phyloP scores from a whole-genome alignment of 2,329 filamentous ascomycete genomes.

The Kalmusia sp. region DNA sequence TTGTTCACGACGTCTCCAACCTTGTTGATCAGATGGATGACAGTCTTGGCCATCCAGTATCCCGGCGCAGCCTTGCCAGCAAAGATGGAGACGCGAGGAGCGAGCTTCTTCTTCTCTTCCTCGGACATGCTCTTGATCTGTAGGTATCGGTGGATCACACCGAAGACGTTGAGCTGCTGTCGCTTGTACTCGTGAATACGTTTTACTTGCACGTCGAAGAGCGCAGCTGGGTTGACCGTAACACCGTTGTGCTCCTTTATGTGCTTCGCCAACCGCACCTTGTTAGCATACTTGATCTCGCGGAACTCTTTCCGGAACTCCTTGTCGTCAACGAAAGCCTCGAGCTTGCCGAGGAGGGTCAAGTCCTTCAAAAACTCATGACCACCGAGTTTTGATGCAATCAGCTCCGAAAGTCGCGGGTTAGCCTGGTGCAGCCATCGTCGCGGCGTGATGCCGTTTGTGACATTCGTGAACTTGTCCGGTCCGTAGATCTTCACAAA shows the following conservation, averaged over 20 bases:
- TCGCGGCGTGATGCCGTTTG: conserved; percentile 95
- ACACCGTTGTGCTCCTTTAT: conserved; percentile 84
- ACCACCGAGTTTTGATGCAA: conserved; percentile 85
- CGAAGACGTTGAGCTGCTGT: conserved; percentile 98
- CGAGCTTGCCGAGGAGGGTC: conserved; percentile 83
- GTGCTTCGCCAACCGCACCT: conserved; percentile 87
- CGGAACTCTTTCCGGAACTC: conserved; percentile 93
- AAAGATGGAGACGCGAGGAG: conserved; percentile 92
- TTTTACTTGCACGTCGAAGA: conserved; percentile 99
- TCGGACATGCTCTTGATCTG: conserved; percentile 83
- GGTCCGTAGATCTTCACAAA: conserved; percentile 94
- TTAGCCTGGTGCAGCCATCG: conserved; percentile 98
- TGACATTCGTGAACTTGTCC: conserved; percentile 99
- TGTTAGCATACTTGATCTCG: conserved; percentile 96
- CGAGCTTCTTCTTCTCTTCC: conserved; percentile 84
- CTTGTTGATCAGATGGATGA: conserved; percentile 94
- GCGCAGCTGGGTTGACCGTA: conserved; percentile 81
- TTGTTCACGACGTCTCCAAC: conserved; percentile 91
- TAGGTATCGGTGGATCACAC: conserved; percentile 93
- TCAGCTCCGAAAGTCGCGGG: conserved; percentile 87
- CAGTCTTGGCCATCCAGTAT: conserved; percentile 99
- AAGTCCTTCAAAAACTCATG: conserved; percentile 89
- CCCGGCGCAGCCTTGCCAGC: conserved; percentile 97
- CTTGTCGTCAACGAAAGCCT: conserved; percentile 83
- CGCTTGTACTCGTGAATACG: conserved; percentile 99